Base-by-base conservation (phyloP, 139 green algal species). In the Coccomyxa sp. region DNA sequence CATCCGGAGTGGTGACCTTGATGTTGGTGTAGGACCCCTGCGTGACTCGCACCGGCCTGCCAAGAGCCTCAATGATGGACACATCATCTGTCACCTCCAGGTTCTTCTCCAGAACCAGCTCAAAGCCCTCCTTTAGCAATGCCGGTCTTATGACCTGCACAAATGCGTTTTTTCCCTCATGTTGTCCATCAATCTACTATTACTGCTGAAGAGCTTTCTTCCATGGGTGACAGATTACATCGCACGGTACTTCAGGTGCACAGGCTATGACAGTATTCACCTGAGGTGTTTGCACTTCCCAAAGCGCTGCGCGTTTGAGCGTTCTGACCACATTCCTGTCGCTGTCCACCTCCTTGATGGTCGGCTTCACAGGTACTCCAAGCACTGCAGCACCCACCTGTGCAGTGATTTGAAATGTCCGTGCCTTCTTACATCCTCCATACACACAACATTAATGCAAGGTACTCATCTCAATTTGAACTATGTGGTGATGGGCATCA, bases 231-330 rank as follows among this genome's bases (percentile, higher is more conserved):
- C 38, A 51, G 38, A 7, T 51, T n/a, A 7, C 3, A 51, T 51
- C 38, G 7, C 38, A 11, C 38, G 38, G 3, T 51, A 7, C 3
- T 51, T 51, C 3, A 51, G 38, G 38, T 51, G 38, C 38, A 51
- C 38, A 51, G 38, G 7, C 7, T 7, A 51, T 51, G 38, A 51
- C 38, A 51, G 7, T 51, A 27, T 80, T 84, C 30, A 94, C 92
- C 90, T 98, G 95, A 51, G 97, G 97, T 27, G 97, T 99, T 84
- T 99, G 97, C 82, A 99, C 96, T 86, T 99, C 97, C 95, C 96
- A 99, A 60, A 99, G 93, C 80, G 88, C 88, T 12, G 90, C 86
- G 11, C 97, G 91, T 58, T 97, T 84, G 68, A 99, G 90, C 51
- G 97, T 99, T 67, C 94, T 92, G 12, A 93, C 88, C 16, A 99